Percentiles rank a stretch among this genome's conserved stretches.
Evolutionary conservation across 768 basidiomycete genomes (phyloP).

Genomic region (Leccinellum albellum): DNA sequence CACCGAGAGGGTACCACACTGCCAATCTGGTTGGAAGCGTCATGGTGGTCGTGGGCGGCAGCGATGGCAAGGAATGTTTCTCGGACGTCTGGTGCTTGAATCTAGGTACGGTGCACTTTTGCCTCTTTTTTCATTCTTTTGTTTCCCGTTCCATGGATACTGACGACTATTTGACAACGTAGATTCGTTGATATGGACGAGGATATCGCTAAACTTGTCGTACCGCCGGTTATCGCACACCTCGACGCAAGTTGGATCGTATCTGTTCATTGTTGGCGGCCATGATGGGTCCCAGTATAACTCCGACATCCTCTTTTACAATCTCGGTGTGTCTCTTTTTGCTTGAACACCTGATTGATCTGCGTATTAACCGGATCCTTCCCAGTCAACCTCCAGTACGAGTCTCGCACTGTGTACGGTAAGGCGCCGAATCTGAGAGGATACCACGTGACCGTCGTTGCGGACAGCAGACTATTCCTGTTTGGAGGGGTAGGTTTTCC

Average conservation of each 20-base stretch:
- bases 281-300: conserved; percentile 78
- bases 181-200: conserved; percentile 31
- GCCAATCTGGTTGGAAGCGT: conserved; percentile 81
- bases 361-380: not conserved
- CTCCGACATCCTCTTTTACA: conserved; percentile 75
- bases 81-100: conserved; percentile 85
- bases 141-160: not conserved
- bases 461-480: conserved; percentile 81
- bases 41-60: conserved; percentile 89
- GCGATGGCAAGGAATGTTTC: conserved; percentile 86
- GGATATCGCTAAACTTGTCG: conserved; percentile 18
- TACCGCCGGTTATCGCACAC: conserved; percentile 78
- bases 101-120: conserved; percentile 57
- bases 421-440: conserved; percentile 71
- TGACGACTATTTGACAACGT: not conserved
- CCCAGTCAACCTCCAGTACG: conserved; percentile 81
- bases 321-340: conserved; percentile 62
- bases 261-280: conserved; percentile 85
- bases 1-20: conserved; percentile 83
- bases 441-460: conserved; percentile 78
- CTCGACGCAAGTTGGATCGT: conserved; percentile 87
- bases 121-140: too few relatives aligned
- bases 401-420: conserved; percentile 65
- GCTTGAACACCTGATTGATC: not conserved
- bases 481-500: conserved; percentile 61